A percentile compares a stretch with the other conserved stretches of the same genome.
Conservation (phyloP, 345 rosid genomes). For the Arabis alpina region DNA sequence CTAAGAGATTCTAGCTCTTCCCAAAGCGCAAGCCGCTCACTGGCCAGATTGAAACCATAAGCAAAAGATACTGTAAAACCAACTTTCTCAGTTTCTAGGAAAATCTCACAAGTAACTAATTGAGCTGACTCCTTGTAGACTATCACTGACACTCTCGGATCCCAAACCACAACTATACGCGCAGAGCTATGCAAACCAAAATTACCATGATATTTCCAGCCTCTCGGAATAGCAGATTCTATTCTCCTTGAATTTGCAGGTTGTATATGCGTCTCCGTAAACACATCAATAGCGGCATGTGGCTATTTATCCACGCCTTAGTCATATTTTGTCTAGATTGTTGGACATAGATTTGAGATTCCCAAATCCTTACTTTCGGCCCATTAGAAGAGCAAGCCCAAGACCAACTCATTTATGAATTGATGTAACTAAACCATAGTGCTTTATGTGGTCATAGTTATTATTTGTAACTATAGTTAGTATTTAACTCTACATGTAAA, state of each 20-base stretch:
- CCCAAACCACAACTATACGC: neutral
- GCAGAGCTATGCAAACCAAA: neutral
- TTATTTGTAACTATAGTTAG: no score
- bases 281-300: no score
- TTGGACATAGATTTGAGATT: no score
- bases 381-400: no score
- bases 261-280: neutral
- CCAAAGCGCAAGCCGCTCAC: fast-evolving
- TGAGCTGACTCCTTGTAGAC: neutral
- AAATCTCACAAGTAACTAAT: neutral
- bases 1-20: fast-evolving
- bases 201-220: neutral
- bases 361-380: no score
- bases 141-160: neutral
- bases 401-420: no score
- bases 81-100: neutral
- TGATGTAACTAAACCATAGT: no score
- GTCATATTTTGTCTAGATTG: no score
- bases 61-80: neutral
- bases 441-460: no score
- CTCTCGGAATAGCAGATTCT: neutral
- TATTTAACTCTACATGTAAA: no score
- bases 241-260: neutral
- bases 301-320: no score
- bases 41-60: neutral